Evolutionary conservation across 805 yeast species (phyloP), one percentile per base, ranked within the genome.

Genomic region (Zygosaccharomyces lentus): DNA sequence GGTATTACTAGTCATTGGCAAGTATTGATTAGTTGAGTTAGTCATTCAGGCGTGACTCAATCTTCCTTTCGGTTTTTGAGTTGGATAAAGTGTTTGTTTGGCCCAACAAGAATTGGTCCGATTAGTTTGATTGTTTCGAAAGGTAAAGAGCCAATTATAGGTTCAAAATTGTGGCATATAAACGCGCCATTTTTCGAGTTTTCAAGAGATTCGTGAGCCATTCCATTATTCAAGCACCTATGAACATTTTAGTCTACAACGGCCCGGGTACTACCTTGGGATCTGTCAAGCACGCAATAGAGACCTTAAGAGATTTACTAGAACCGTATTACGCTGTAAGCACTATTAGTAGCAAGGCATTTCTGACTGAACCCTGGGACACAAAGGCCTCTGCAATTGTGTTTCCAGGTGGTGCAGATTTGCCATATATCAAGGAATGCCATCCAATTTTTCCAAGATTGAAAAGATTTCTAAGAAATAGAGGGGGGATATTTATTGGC

Each of bases 351-450:
- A 80, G 85, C 13, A 64, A 68, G 12, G 77, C 84, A 0, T 60
- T 93, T 15, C 65, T 76, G 42, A 75, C 78, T 19, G 97, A 93
- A 57, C 97, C 99, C 0, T 93, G 99, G 99, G 75, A 76, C 51
- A 57, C 77, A 6, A 86, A 86, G 57, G 86, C 97, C 0, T 71
- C 95, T 0, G 69, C 87, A 52, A 61, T 93, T 35, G 96, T 89
- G 1, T 65, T 93, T 23, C 99, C 99, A 0, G 99, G 99, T 3
- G 99, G 99, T 6, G 97, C 98, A 0, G 99, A 93, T 62, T 68
- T 88, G 41, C 97, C 97, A 0, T 79, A 83, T 54, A 87, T 96
- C 52, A 71, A 74, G 43, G 78, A 75, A 3, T 74, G 95, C 51
- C 81, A 84, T 57, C 91, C 95, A 1, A 67, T 65, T 1, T 87